A percentile compares a stretch with the other conserved stretches of the same genome.
phyloP scores from a whole-genome alignment of 331 rosid species.

The Acacia concinna region DNA sequence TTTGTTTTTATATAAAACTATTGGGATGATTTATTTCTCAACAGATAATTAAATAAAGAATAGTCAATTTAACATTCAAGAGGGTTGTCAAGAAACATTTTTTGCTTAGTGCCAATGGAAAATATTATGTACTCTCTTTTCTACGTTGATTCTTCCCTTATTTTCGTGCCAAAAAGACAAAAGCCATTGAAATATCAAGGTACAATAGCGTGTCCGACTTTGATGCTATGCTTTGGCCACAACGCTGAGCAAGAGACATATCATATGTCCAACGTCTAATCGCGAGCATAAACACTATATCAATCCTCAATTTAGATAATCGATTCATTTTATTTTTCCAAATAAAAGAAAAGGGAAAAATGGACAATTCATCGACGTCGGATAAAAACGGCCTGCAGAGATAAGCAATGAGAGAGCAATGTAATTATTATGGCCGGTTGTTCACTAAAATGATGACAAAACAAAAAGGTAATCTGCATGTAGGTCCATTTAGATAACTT shows the following conservation, averaged over 20 bases:
- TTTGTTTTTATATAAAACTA: not conserved
- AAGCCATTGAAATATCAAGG: not conserved
- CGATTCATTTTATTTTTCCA: not conserved
- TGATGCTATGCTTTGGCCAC: conserved; percentile 15
- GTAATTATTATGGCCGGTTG: not conserved
- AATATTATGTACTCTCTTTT: too few species aligned
- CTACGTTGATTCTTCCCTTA: not conserved
- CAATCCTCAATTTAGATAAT: not conserved
- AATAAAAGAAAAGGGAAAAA: not conserved
- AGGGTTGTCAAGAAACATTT: not conserved
- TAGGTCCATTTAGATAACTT: too few species aligned
- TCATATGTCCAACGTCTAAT: not conserved
- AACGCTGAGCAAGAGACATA: conserved; percentile 18
- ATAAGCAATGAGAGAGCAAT: not conserved
- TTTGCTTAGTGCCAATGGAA: not conserved
- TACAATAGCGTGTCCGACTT: not conserved
- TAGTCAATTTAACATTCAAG: not conserved
- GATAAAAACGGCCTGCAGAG: not conserved
- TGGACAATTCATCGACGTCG: not conserved
- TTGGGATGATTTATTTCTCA: not conserved
- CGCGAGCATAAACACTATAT: not conserved
- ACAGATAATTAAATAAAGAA: not conserved
- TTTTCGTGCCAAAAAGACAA: not conserved
- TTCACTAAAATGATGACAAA: not conserved
- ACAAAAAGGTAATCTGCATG: too few species aligned